Conservation (phyloP, 768 basidiomycete species). For the Tricholoma furcatifolium region DNA sequence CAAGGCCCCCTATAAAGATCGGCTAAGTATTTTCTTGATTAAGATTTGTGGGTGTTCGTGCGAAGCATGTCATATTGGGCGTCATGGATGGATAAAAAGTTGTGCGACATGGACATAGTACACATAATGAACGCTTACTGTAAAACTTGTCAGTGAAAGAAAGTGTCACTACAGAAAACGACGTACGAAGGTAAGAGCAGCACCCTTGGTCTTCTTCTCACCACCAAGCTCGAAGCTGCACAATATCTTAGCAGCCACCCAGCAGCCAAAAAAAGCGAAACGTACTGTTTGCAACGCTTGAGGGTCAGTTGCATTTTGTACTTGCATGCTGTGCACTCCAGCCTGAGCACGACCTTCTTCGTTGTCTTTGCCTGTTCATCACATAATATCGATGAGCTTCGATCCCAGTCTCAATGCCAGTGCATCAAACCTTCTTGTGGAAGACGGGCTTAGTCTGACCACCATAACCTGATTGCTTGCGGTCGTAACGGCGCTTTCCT, state of each 20-base stretch:
- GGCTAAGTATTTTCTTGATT: neutral
- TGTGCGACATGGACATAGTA: conserved; percentile 20
- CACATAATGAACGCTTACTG: conserved; percentile 19
- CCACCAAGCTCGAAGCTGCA: conserved; percentile 97
- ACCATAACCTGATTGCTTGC: conserved; percentile 98
- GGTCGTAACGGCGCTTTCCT: conserved; percentile 99
- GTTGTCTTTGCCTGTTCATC: conserved; percentile 84
- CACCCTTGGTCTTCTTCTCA: conserved; percentile 99
- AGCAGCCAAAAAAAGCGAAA: neutral
- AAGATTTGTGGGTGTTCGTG: neutral
- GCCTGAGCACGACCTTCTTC: conserved; percentile 97
- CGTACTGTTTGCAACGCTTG: conserved; percentile 99
- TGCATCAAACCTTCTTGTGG: conserved; percentile 90
- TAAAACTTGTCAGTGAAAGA: neutral
- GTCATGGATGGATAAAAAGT: conserved; percentile 8
- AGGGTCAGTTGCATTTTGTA: conserved; percentile 95
- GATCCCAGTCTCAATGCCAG: neutral
- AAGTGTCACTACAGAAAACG: neutral
- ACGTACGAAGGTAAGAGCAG: conserved; percentile 91
- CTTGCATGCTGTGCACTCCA: conserved; percentile 98
- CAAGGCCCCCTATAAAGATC: too few species aligned
- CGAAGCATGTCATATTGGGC: conserved; percentile 23
- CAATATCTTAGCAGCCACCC: neutral
- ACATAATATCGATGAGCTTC: neutral
- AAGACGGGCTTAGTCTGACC: conserved; percentile 99